Percentiles rank a stretch among this genome's conserved stretches.
Conservation (phyloP, 75 land plant genomes). For the Selaginella tamariscina region DNA sequence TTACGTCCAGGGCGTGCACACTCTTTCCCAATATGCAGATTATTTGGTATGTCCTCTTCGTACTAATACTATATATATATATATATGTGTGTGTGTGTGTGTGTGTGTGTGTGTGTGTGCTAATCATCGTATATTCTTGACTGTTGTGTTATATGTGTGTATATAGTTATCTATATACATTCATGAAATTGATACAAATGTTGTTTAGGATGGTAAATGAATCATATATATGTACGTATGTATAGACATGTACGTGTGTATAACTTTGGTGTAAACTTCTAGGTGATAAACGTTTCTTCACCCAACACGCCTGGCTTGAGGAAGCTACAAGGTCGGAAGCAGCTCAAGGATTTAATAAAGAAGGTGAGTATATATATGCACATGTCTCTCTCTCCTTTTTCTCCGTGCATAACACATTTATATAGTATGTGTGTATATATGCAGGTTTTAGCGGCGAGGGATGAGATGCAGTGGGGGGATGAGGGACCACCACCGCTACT, state of each 20-base stretch:
- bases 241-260: too few species aligned
- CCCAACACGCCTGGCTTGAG: constrained; percentile 96
- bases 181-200: too few species aligned
- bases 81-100: too few species aligned
- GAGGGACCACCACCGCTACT: constrained; percentile 98
- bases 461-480: constrained; percentile 99
- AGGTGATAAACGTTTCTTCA: constrained; percentile 96
- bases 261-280: constrained; percentile 9
- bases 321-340: constrained; percentile 91
- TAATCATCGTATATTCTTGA: too few species aligned
- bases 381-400: not conserved
- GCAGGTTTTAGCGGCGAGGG: constrained; percentile 93
- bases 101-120: too few species aligned
- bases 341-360: constrained; percentile 86
- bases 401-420: not conserved
- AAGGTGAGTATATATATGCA: constrained; percentile 39
- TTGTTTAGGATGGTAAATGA: too few species aligned
- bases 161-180: too few species aligned
- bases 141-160: too few species aligned
- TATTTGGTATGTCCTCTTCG: constrained; percentile 77
- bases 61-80: too few species aligned
- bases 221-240: too few species aligned
- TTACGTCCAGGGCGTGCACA: constrained; percentile 98
- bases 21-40: constrained; percentile 95
- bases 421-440: constrained; percentile 11